Percentiles rank a stretch among this genome's conserved stretches.
Conservation (phyloP, 2,329 filamentous ascomycete genomes). For the Phaeosphaeria sp. region DNA sequence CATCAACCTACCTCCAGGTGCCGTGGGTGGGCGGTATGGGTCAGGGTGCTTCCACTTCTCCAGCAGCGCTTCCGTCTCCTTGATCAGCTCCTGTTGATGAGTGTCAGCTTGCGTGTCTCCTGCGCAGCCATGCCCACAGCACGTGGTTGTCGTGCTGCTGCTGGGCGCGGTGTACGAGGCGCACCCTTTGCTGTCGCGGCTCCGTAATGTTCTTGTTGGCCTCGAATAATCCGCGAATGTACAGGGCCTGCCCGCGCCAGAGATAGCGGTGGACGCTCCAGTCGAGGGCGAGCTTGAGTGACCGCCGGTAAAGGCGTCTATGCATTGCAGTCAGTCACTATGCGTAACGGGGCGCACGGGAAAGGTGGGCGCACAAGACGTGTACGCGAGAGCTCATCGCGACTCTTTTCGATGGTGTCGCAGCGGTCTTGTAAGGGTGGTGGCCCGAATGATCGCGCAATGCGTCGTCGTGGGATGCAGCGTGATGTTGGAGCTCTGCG, state of each 20-base stretch:
- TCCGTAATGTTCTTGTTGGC: slow-evolving; percentile 86
- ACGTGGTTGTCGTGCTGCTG: background rate
- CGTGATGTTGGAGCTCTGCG: slow-evolving; percentile 14
- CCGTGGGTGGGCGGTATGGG: slow-evolving; percentile 86
- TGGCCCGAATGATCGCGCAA: slow-evolving; percentile 32
- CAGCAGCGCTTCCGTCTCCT: slow-evolving; percentile 86
- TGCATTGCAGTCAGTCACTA: slow-evolving; percentile 34
- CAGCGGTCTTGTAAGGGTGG: slow-evolving; percentile 16
- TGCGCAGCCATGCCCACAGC: background rate
- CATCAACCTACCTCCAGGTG: slow-evolving; percentile 77
- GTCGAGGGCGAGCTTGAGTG: slow-evolving; percentile 90
- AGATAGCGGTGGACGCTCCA: slow-evolving; percentile 93
- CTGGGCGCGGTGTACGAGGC: slow-evolving; percentile 23
- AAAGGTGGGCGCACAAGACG: slow-evolving; percentile 40
- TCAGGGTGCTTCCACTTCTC: slow-evolving; percentile 98
- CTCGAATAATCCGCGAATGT: slow-evolving; percentile 94
- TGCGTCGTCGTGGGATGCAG: slow-evolving; percentile 28
- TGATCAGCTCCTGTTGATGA: slow-evolving; percentile 72
- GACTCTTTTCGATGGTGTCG: slow-evolving; percentile 20
- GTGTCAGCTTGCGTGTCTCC: slow-evolving; percentile 23
- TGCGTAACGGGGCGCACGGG: slow-evolving; percentile 15
- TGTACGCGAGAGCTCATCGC: slow-evolving; percentile 51
- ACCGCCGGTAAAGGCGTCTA: slow-evolving; percentile 84
- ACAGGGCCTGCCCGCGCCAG: slow-evolving; percentile 95
- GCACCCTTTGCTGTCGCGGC: slow-evolving; percentile 83